These are phyloP conservation scores for Aureobasidium pullulans DNA, from an alignment of 2,329 filamentous ascomycete genomes.

Conservation along the genomic window DNA sequence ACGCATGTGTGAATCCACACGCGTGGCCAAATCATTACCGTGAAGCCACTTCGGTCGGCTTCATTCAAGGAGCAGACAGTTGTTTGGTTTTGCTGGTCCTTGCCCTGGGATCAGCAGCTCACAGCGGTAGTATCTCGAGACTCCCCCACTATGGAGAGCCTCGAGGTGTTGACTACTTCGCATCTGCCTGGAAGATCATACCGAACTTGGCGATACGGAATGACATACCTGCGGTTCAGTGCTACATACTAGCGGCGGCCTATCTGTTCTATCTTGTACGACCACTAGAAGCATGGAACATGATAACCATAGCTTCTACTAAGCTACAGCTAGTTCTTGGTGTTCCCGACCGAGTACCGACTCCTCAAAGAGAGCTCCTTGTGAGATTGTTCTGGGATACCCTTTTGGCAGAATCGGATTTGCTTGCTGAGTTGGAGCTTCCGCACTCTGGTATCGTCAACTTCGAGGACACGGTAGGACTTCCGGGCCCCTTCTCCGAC, in stretches of 20 bases:
- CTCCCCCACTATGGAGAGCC: conserved; percentile 62
- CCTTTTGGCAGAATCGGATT: conserved; percentile 69
- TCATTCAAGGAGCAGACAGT: conserved; percentile 71
- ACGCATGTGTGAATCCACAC: conserved; percentile 76
- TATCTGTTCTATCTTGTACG: conserved; percentile 78
- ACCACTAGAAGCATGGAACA: conserved; percentile 74
- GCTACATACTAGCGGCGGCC: conserved; percentile 70
- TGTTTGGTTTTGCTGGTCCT: conserved; percentile 75
- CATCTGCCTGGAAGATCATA: conserved; percentile 69
- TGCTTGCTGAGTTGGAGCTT: conserved; percentile 71
- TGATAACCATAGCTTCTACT: conserved; percentile 71
- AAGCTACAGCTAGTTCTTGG: conserved; percentile 74
- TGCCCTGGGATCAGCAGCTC: conserved; percentile 67
- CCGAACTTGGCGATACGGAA: conserved; percentile 74
- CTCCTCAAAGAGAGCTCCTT: conserved; percentile 63
- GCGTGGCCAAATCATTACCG: conserved; percentile 71
- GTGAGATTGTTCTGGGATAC: conserved; percentile 82
- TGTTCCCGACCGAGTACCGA: conserved; percentile 62
- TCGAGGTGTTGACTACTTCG: conserved; percentile 72
- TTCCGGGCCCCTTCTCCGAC: conserved; percentile 69
- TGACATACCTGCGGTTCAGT: conserved; percentile 70
- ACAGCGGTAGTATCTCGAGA: conserved; percentile 67
- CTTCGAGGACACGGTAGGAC: conserved; percentile 70
- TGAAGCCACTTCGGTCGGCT: conserved; percentile 65
- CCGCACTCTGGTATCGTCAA: conserved; percentile 77